phyloP scores from a whole-genome alignment of 371 early-diverging fungal genomes.

The Mucor lusitanicus region DNA sequence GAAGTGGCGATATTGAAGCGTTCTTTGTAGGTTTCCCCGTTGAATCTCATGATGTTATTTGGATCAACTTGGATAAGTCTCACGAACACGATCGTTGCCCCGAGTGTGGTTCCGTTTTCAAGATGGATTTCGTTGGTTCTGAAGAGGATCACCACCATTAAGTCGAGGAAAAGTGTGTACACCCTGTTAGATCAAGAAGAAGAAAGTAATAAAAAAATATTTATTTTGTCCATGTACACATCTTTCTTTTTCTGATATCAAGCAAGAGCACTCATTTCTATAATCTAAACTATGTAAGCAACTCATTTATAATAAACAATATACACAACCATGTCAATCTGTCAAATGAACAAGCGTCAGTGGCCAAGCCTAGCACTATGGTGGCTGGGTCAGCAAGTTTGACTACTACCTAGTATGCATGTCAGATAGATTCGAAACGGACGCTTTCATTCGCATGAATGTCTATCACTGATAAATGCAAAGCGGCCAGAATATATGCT shows the following conservation, averaged over 20 bases:
- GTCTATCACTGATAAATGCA: too few relatives aligned
- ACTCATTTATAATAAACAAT: background rate
- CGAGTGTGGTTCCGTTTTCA: slow-evolving; percentile 90
- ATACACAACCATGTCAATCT: background rate
- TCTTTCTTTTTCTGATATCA: background rate
- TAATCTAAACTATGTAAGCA: background rate
- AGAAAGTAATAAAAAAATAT: slow-evolving; percentile 1
- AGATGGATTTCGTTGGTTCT: slow-evolving; percentile 58
- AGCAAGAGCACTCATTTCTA: background rate
- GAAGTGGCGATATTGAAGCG: background rate
- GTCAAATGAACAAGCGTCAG: background rate
- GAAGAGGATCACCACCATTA: slow-evolving; percentile 53
- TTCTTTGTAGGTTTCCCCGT: slow-evolving; percentile 73
- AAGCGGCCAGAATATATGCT: too few relatives aligned
- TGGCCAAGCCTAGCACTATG: too few relatives aligned
- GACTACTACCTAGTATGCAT: too few relatives aligned
- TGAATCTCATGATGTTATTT: slow-evolving; percentile 86
- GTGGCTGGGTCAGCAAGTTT: too few relatives aligned
- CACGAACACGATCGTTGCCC: slow-evolving; percentile 93
- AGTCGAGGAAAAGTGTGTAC: slow-evolving; percentile 2
- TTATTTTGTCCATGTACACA: background rate
- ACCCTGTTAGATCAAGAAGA: background rate
- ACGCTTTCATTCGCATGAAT: too few relatives aligned
- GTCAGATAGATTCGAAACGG: too few relatives aligned
- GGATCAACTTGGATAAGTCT: slow-evolving; percentile 76